Conservation (phyloP, 768 basidiomycete genomes). For the Psilocybe azurescens region DNA sequence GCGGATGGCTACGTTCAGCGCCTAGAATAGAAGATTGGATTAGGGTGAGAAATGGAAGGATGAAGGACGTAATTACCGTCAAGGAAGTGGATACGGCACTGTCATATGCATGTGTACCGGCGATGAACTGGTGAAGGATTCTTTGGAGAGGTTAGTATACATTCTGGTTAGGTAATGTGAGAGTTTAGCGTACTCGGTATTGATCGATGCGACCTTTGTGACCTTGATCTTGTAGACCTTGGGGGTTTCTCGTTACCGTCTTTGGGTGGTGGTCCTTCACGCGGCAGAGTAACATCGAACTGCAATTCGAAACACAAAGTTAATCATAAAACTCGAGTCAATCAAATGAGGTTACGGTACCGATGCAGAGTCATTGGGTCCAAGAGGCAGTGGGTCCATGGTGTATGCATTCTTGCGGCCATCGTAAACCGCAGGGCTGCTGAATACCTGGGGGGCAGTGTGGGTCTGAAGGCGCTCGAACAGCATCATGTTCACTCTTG, state of each 20-base stretch:
- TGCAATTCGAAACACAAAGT: conserved; percentile 29
- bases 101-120: conserved; percentile 68
- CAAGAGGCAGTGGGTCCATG: conserved; percentile 60
- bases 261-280: conserved; percentile 27
- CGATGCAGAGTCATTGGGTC: conserved; percentile 54
- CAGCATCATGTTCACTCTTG: conserved; percentile 63
- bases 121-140: conserved; percentile 62
- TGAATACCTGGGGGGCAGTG: conserved; percentile 64
- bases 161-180: background rate
- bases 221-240: conserved; percentile 74
- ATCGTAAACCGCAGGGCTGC: conserved; percentile 72
- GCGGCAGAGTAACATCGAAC: conserved; percentile 66
- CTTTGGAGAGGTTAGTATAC: conserved; percentile 38
- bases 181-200: conserved; percentile 33
- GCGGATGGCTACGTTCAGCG: conserved; percentile 77
- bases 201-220: conserved; percentile 54
- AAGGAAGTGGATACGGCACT: conserved; percentile 65
- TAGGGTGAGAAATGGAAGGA: background rate
- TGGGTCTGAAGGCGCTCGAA: conserved; percentile 63
- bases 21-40: conserved; percentile 40
- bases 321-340: background rate
- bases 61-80: conserved; percentile 45
- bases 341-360: conserved; percentile 34
- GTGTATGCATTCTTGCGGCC: conserved; percentile 80
- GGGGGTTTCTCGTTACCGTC: conserved; percentile 42